A percentile compares a stretch with the other conserved stretches of the same genome.
Conservation (phyloP, 768 basidiomycete species). For the Kwoniella sp. region DNA sequence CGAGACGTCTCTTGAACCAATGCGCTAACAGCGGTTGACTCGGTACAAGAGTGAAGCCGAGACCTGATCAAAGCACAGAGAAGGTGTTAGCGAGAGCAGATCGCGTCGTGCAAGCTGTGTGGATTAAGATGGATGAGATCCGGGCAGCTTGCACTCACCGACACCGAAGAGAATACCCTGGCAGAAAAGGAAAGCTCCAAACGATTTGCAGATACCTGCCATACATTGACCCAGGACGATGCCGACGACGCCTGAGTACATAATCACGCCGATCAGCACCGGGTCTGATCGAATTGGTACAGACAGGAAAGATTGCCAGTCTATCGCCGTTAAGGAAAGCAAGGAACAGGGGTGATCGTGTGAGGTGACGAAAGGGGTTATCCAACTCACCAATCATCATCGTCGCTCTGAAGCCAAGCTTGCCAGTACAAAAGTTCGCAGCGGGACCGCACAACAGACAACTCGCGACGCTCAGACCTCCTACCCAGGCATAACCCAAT, state of each 20-base stretch:
- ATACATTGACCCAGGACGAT: conserved; percentile 41
- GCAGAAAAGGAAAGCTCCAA: conserved; percentile 40
- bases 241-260: conserved; percentile 23
- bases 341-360: no score
- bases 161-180: conserved; percentile 43
- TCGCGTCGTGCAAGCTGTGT: no score
- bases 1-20: conserved; percentile 42
- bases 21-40: conserved; percentile 42
- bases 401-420: conserved; percentile 24
- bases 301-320: no score
- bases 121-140: no score
- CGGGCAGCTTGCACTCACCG: conserved; percentile 23
- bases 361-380: neutral
- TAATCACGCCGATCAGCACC: neutral
- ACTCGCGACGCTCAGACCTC: conserved; percentile 38
- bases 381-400: conserved; percentile 47
- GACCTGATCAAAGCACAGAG: neutral
- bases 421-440: conserved; percentile 31
- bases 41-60: conserved; percentile 30
- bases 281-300: neutral
- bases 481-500: conserved; percentile 47
- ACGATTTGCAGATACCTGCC: conserved; percentile 40
- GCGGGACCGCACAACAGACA: conserved; percentile 32
- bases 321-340: no score
- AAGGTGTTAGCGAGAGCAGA: neutral